Conservation (phyloP, 2,329 filamentous ascomycete species). For the Chlorencoelia australis region DNA sequence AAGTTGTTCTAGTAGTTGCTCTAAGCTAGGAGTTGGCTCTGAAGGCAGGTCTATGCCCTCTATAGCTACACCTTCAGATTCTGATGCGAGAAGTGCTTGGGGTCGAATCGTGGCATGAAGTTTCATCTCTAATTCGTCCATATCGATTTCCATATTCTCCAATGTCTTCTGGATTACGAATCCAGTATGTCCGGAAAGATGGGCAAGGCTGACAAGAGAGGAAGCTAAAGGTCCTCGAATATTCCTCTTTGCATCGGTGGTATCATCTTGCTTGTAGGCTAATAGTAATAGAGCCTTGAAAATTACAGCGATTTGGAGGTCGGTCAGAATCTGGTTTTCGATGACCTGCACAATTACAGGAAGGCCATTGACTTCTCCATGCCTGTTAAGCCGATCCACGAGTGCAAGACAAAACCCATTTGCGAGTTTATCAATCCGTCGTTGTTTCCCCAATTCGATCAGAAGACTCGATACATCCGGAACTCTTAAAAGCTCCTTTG, state of each 20-base stretch:
- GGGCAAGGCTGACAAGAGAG: constrained; percentile 55
- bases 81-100: constrained; percentile 37
- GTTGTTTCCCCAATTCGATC: constrained; percentile 50
- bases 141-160: constrained; percentile 56
- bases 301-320: constrained; percentile 52
- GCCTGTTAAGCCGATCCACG: constrained; percentile 51
- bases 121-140: constrained; percentile 65
- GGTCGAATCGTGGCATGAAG: constrained; percentile 60
- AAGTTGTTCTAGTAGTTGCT: constrained; percentile 18
- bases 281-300: constrained; percentile 55
- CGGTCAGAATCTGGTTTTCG: constrained; percentile 47
- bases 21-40: constrained; percentile 24
- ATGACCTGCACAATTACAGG: constrained; percentile 52
- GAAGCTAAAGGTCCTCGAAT: constrained; percentile 55
- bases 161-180: constrained; percentile 58
- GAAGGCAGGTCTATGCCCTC: constrained; percentile 28
- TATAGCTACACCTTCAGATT: constrained; percentile 43
- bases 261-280: constrained; percentile 46
- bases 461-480: constrained; percentile 50
- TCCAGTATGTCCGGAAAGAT: constrained; percentile 46
- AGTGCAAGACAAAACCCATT: constrained; percentile 61
- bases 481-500: constrained; percentile 57
- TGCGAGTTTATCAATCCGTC: constrained; percentile 59
- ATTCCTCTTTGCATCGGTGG: constrained; percentile 42
- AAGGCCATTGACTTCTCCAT: constrained; percentile 46